Conservation (phyloP, 768 basidiomycete genomes). For the Serendipita sp. region DNA sequence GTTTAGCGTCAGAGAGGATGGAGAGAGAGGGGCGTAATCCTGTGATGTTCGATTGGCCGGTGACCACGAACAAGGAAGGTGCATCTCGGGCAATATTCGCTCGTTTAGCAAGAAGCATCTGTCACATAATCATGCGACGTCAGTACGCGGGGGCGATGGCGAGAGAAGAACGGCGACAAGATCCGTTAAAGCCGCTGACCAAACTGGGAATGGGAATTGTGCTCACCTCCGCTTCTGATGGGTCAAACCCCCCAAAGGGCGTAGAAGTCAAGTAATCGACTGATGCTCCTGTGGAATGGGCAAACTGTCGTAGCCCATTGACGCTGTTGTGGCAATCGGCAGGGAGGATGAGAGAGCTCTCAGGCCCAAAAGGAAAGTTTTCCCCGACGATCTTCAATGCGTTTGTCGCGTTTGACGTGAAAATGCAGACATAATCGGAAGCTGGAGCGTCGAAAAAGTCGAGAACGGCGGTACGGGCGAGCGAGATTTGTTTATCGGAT, state of each 20-base stretch:
- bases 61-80: constrained; percentile 55
- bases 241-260: constrained; percentile 46
- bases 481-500: constrained; percentile 46
- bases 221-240: constrained; percentile 38
- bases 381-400: constrained; percentile 74
- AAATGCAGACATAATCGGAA: constrained; percentile 57
- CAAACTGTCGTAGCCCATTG: constrained; percentile 65
- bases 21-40: constrained; percentile 52
- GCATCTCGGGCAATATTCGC: constrained; percentile 24
- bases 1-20: constrained; percentile 44
- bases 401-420: constrained; percentile 64
- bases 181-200: neutral
- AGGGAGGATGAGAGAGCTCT: constrained; percentile 48
- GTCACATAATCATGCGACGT: neutral
- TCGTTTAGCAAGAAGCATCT: neutral
- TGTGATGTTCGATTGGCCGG: constrained; percentile 54
- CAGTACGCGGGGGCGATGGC: neutral
- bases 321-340: constrained; percentile 75
- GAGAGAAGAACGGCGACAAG: too few relatives aligned
- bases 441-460: constrained; percentile 60
- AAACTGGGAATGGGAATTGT: too few relatives aligned
- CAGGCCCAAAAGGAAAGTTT: constrained; percentile 48
- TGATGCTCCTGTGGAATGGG: constrained; percentile 34
- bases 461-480: constrained; percentile 57
- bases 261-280: constrained; percentile 52